Conservation (phyloP, 768 basidiomycete species). For the Mycena belliarum region DNA sequence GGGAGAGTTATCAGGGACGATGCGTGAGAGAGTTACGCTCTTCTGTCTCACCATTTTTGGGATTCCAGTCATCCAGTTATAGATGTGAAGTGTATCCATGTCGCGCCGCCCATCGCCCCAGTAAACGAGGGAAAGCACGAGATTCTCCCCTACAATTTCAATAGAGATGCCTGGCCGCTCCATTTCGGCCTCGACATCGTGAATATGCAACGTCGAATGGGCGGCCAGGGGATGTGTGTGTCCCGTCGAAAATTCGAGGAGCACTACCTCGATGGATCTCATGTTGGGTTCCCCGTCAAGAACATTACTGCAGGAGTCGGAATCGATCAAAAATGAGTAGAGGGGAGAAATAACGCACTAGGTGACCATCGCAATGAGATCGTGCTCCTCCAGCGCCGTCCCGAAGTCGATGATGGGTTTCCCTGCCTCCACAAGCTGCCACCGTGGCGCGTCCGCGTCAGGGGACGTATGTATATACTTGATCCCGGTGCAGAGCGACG, state of each 20-base stretch:
- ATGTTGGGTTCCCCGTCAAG: background rate
- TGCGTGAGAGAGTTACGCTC: too few species aligned
- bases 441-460: background rate
- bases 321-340: background rate
- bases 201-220: background rate
- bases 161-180: background rate
- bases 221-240: conserved; percentile 1
- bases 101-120: conserved; percentile 1
- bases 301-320: background rate
- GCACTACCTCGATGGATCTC: background rate
- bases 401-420: conserved; percentile 15
- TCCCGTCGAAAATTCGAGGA: conserved; percentile 11
- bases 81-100: background rate
- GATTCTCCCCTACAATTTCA: conserved; percentile 7
- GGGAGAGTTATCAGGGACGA: background rate
- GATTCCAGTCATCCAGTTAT: background rate
- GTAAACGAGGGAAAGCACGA: conserved; percentile 3
- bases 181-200: background rate
- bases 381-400: conserved; percentile 13
- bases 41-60: background rate
- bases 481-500: background rate
- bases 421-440: background rate
- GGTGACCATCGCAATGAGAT: conserved; percentile 19
- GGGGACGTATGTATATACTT: conserved; percentile 1
- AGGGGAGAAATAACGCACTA: background rate